These are phyloP conservation scores for Didymella glomerata DNA, from an alignment of 2,329 filamentous ascomycete genomes.

Conservation along the genomic window DNA sequence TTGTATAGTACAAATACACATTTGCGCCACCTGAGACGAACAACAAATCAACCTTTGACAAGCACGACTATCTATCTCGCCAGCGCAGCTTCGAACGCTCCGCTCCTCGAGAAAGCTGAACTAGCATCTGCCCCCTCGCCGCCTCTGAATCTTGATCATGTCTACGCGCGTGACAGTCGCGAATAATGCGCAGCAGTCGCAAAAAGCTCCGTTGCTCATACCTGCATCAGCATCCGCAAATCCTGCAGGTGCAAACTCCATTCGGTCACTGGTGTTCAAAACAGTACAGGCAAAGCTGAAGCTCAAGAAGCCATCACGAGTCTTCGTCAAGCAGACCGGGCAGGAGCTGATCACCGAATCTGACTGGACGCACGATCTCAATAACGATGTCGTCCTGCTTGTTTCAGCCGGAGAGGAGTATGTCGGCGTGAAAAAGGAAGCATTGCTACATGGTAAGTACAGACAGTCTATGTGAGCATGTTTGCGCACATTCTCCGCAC, in stretches of 20 bases:
- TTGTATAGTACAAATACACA: conserved; percentile 18
- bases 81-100: neutral
- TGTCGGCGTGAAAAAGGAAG: conserved; percentile 39
- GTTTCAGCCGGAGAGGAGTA: conserved; percentile 46
- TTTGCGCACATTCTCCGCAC: conserved; percentile 31
- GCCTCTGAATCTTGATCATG: neutral
- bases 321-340: conserved; percentile 40
- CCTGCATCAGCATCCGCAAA: conserved; percentile 28
- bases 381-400: conserved; percentile 41
- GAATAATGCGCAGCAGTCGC: conserved; percentile 44
- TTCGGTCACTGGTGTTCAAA: conserved; percentile 40
- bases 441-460: conserved; percentile 28
- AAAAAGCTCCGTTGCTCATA: conserved; percentile 41
- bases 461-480: conserved; percentile 31
- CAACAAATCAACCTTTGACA: neutral
- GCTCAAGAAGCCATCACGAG: conserved; percentile 39
- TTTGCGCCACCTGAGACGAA: neutral
- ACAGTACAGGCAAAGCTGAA: conserved; percentile 43
- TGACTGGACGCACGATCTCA: conserved; percentile 38
- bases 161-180: conserved; percentile 43
- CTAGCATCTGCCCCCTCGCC: neutral
- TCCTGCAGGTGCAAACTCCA: conserved; percentile 29
- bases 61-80: neutral
- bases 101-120: neutral
- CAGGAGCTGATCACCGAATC: conserved; percentile 38